phyloP scores from a whole-genome alignment of 202 grass and related monocot species.

The Carex sylvatica region DNA sequence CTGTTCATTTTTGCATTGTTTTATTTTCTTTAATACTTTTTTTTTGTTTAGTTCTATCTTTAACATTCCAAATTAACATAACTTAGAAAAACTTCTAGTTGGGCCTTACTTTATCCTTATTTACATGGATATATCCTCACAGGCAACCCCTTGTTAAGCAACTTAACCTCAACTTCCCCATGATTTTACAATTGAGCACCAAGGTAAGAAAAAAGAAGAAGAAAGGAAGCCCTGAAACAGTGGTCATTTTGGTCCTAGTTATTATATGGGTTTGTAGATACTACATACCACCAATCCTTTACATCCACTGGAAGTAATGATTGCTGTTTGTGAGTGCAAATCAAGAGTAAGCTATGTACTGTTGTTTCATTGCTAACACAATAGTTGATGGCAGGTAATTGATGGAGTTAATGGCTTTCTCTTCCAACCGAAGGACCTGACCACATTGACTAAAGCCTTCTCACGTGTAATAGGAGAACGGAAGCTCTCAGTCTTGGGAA shows the following conservation, averaged over 20 bases:
- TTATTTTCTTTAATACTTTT: not conserved
- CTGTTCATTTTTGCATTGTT: not conserved
- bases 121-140: not conserved
- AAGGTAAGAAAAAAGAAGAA: not conserved
- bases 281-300: not conserved
- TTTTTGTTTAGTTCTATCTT: not conserved
- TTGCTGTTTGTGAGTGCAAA: not conserved
- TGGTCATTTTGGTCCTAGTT: not conserved
- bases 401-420: slow-evolving; percentile 68
- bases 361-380: slow-evolving; percentile 4
- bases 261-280: not conserved
- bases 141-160: not conserved
- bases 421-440: slow-evolving; percentile 54
- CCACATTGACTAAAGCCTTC: slow-evolving; percentile 54
- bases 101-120: not conserved
- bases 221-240: not conserved
- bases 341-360: not conserved
- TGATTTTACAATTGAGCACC: not conserved
- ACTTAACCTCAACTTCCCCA: not conserved
- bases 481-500: slow-evolving; percentile 49
- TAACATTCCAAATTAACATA: not conserved
- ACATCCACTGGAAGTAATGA: not conserved
- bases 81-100: not conserved
- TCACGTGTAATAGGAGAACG: slow-evolving; percentile 54
- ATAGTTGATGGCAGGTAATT: slow-evolving; percentile 55